These are phyloP conservation scores for Lycium barbarum DNA, from an alignment of 257 asterid genomes.

Conservation along the genomic window DNA sequence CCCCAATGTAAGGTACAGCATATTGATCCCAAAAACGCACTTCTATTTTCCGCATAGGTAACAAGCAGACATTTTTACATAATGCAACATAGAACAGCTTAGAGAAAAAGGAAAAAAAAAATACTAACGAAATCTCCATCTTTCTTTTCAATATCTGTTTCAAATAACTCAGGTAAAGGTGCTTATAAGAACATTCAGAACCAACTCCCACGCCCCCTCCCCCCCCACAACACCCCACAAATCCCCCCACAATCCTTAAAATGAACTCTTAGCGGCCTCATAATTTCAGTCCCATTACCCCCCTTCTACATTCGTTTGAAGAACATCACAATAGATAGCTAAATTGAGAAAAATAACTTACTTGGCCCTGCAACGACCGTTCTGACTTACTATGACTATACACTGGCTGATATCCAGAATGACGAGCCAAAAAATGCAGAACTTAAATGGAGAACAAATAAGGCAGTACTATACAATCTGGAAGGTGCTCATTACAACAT, in stretches of 20 bases:
- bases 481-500: background rate
- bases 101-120: background rate
- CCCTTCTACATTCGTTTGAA: constrained; percentile 3
- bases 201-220: background rate
- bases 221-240: too few relatives aligned
- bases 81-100: background rate
- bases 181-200: too few relatives aligned
- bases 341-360: background rate
- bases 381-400: background rate
- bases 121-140: background rate
- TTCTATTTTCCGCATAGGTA: background rate
- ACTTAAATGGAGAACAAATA: background rate
- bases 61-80: background rate
- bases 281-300: constrained; percentile 37
- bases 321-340: background rate
- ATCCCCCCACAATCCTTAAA: too few relatives aligned
- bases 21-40: too few relatives aligned
- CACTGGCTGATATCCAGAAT: background rate
- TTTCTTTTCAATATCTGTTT: background rate
- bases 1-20: too few relatives aligned
- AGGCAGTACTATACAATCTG: constrained; percentile 8
- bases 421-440: background rate
- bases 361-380: background rate
- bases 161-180: background rate
- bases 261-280: background rate